phyloP scores from a whole-genome alignment of 108 stramenopile species.

The Tribonema minus region DNA sequence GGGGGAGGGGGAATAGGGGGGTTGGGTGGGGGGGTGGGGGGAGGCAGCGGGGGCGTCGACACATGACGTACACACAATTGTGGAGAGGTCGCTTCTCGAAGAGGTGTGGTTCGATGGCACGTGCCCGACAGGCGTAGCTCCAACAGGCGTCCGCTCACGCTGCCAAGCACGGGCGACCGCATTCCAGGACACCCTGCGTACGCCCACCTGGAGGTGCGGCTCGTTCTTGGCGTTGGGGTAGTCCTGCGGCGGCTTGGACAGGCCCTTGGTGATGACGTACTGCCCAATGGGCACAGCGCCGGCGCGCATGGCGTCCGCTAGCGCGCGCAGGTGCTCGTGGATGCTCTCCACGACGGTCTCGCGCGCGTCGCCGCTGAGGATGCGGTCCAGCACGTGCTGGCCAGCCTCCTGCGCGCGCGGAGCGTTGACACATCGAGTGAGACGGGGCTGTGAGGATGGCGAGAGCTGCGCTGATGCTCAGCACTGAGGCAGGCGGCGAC shows the following conservation, averaged over 20 bases:
- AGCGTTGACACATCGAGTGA: too few species aligned
- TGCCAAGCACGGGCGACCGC: neutral
- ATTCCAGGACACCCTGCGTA: too few species aligned
- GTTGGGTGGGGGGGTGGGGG: neutral
- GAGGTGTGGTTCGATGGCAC: too few species aligned
- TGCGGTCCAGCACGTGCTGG: conserved; percentile 80
- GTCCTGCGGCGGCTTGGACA: conserved; percentile 97
- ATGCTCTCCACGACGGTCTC: conserved; percentile 80
- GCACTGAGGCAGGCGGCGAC: too few species aligned
- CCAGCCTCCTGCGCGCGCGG: conserved; percentile 76
- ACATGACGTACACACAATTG: too few species aligned
- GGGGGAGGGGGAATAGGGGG: too few species aligned
- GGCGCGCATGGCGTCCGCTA: conserved; percentile 76
- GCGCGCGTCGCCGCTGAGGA: conserved; percentile 74
- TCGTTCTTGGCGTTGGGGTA: conserved; percentile 93
- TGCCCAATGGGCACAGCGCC: conserved; percentile 76
- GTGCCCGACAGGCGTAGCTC: too few species aligned
- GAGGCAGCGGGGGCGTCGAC: too few species aligned
- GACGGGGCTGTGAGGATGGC: too few species aligned
- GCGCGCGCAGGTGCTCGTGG: conserved; percentile 75
- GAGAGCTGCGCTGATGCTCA: too few species aligned
- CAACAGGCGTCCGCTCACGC: neutral
- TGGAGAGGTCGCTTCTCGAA: too few species aligned
- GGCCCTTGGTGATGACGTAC: conserved; percentile 95
- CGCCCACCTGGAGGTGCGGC: conserved; percentile 73